Conservation (phyloP, 106 monocot genomes). For the Chionographis japonica region DNA sequence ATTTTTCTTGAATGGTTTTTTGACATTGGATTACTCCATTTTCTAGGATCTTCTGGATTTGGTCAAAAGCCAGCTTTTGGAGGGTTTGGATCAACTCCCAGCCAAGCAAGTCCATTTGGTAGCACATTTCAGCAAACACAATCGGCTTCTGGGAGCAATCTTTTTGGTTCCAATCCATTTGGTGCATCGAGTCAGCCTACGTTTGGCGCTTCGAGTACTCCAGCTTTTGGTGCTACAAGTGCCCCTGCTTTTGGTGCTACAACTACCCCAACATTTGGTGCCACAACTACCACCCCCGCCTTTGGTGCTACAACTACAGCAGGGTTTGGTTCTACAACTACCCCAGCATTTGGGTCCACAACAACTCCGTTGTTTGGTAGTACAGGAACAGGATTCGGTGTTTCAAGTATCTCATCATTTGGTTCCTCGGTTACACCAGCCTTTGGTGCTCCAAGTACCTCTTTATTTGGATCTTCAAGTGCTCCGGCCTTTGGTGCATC, state of each 20-base stretch:
- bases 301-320: constrained; percentile 52
- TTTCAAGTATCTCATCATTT: constrained; percentile 34
- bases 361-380: constrained; percentile 29
- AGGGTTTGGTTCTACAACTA: constrained; percentile 36
- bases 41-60: constrained; percentile 62
- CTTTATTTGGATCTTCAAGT: constrained; percentile 32
- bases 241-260: constrained; percentile 51
- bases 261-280: constrained; percentile 54
- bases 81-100: constrained; percentile 72
- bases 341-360: constrained; percentile 28
- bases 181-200: constrained; percentile 63
- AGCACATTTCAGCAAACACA: constrained; percentile 82
- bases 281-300: constrained; percentile 32
- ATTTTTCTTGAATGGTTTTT: neutral
- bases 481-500: constrained; percentile 43
- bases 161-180: constrained; percentile 70
- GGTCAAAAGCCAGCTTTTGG: constrained; percentile 80
- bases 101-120: constrained; percentile 73
- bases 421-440: constrained; percentile 16
- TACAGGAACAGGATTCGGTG: constrained; percentile 41
- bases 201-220: constrained; percentile 41
- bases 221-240: constrained; percentile 47
- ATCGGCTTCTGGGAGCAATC: constrained; percentile 65
- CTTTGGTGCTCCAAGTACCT: constrained; percentile 25
- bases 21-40: neutral